Evolutionary conservation across 805 yeast species (phyloP).

Genomic region (Maudiozyma barnettii): DNA sequence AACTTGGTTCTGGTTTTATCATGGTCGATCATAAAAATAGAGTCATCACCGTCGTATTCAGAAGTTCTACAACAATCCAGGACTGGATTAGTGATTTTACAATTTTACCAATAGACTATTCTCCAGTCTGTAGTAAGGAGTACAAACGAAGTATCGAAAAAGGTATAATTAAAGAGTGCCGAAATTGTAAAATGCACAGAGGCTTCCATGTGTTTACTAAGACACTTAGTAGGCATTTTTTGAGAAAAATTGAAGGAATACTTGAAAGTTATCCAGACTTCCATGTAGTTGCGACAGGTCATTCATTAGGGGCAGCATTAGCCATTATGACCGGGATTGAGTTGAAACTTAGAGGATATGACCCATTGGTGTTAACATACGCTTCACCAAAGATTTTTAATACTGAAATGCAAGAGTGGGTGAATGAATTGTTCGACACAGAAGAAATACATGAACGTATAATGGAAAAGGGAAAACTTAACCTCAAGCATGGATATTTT

Average conservation of each 20-base stretch:
- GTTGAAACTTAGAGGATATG: conserved; percentile 41
- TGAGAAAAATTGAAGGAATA: conserved; percentile 30
- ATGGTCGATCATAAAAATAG: conserved; percentile 38
- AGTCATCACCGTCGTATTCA: conserved; percentile 42
- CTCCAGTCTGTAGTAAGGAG: conserved; percentile 32
- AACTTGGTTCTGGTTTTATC: conserved; percentile 47
- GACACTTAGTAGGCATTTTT: conserved; percentile 33
- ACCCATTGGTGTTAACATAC: conserved; percentile 47
- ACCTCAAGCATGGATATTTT: conserved; percentile 33
- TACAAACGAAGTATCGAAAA: conserved; percentile 16
- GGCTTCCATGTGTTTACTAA: conserved; percentile 49
- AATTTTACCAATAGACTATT: conserved; percentile 37
- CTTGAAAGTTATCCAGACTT: conserved; percentile 37
- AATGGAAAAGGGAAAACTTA: conserved; percentile 19
- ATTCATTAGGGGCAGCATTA: conserved; percentile 69
- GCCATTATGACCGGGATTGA: conserved; percentile 58
- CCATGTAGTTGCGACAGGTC: conserved; percentile 51
- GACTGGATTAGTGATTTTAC: conserved; percentile 59
- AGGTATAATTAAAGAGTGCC: conserved; percentile 31
- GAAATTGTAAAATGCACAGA: conserved; percentile 48
- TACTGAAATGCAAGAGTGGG: conserved; percentile 38
- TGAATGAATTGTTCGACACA: conserved; percentile 41
- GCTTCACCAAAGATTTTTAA: conserved; percentile 65
- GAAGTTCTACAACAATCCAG: conserved; percentile 53
- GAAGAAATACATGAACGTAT: conserved; percentile 21